Evolutionary conservation across 257 asterid species (phyloP), one percentile per base, ranked within the genome.

Genomic region (Pogostemon cablin): DNA sequence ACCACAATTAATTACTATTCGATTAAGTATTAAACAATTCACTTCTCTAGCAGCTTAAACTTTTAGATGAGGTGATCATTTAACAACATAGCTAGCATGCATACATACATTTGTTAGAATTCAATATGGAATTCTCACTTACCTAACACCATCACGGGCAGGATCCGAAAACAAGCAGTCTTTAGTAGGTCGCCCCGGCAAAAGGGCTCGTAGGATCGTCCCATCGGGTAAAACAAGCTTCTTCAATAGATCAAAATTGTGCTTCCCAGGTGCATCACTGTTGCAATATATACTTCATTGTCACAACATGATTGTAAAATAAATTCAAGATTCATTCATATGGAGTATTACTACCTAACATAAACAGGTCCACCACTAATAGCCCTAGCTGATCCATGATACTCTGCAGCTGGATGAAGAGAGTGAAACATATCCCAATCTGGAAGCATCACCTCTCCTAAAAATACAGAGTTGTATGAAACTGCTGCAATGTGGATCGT

Each of bases 341-440:
- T 15, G 15, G 15, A 17, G 1, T 76, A 15, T 15, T 15, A 15
- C 15, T 50, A 86, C 97, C 96, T 92, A 60, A 89, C 96, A 70
- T 89, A 92, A 35, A 92, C 83, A 65, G 96, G 89, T 20, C 96
- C 98, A 41, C 96, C 98, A 43, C 96, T 89, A 11, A 92, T 81
- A 3, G 96, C 98, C 73, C 96, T 75, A 6, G 96, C 96, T 0
- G 98, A 92, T 34, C 83, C 98, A 49, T 92, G 98, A 79, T 86
- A 92, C 69, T 89, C 98, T 2, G 96, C 98, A 0, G 88, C 96
- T 0, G 91, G 95, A 68, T 92, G 98, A 46, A 83, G 81, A 49
- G 96, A 92, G 56, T 92, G 98, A 78, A 92, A 92, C 98, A 92
- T 92, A 56, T 92, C 98, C 98, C 98, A 90, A 71, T 92, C 98